These are phyloP conservation scores for Euphorbia celastroides DNA, from an alignment of 441 rosid genomes.

Conservation along the genomic window DNA sequence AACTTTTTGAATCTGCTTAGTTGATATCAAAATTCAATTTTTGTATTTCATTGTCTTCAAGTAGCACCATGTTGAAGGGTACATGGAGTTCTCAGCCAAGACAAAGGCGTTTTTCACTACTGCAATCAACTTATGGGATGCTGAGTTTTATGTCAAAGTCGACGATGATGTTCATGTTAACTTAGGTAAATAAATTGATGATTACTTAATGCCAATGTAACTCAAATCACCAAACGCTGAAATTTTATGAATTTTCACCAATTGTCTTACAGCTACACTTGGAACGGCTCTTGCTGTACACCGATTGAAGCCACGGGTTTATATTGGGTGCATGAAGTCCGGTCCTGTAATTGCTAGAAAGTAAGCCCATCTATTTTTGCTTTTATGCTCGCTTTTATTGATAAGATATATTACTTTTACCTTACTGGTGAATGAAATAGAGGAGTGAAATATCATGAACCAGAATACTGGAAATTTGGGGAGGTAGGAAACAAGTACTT, in stretches of 20 bases:
- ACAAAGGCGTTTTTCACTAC: constrained; percentile 67
- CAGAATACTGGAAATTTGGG: too few relatives aligned
- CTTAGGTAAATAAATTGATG: constrained; percentile 74
- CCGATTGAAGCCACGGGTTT: constrained; percentile 45
- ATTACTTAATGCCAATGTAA: constrained; percentile 72
- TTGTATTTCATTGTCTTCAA: constrained; percentile 1
- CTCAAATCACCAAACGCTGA: too few relatives aligned
- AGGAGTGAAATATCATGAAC: constrained; percentile 80
- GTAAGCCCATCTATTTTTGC: constrained; percentile 31
- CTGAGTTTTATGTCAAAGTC: constrained; percentile 85
- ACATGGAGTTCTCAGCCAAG: constrained; percentile 79
- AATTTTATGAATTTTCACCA: constrained; percentile 1
- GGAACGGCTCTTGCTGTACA: constrained; percentile 42
- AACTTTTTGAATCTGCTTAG: neutral
- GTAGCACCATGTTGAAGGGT: constrained; percentile 84
- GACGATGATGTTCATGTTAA: constrained; percentile 94
- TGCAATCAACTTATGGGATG: constrained; percentile 77
- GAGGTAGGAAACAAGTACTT: constrained; percentile 5
- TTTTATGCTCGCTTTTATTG: neutral
- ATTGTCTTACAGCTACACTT: constrained; percentile 43
- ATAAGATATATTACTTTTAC: constrained; percentile 9
- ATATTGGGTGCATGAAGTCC: constrained; percentile 86
- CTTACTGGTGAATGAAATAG: constrained; percentile 31
- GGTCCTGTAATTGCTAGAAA: constrained; percentile 77
- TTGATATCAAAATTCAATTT: too few relatives aligned